Base-by-base conservation (phyloP, 257 asterid species). In the Solanum sejunctum region DNA sequence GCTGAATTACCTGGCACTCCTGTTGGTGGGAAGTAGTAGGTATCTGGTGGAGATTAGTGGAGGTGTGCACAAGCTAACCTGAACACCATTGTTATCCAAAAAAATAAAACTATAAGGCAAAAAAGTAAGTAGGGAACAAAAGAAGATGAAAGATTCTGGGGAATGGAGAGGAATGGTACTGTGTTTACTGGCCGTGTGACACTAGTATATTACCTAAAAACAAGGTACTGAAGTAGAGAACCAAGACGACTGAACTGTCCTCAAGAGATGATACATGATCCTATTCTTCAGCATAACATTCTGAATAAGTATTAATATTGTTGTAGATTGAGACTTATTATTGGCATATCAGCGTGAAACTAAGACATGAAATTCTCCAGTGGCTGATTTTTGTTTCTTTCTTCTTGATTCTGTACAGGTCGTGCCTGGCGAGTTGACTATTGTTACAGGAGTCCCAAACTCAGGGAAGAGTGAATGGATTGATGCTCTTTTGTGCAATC, bases 391-490 rank as follows among this genome's bases (percentile, higher is more conserved):
- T 26, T 26, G 23, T 26, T 52, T 36, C 80, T 26, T 21, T 32
- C 54, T 28, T 80, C 63, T 85, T 12, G 54, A 70, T 57, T 81
- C 84, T 77, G 81, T 11, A 84, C 93, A 97, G 99, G 97, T 95
- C 85, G 97, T 97, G 83, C 99, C 98, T 1, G 99, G 99, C 64
- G 99, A 97, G 89, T 87, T 97, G 89, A 95, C 98, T 72, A 86
- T 97, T 84, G 95, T 97, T 71, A 95, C 99, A 36, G 99, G 99
- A 85, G 98, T 97, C 84, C 99, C 99, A 32, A 97, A 97, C 92
- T 97, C 99, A 15, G 99, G 98, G 86, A 97, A 97, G 95, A 95
- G 99, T 86, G 99, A 97, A 88, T 97, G 99, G 99, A 97, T 97
- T 86, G 98, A 97, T 89, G 98, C 99, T 87, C 97, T 97, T 79